A percentile compares a stretch with the other conserved stretches of the same genome.
phyloP scores from a whole-genome alignment of 208 protist genomes.

The Crithidia acanthocephali region DNA sequence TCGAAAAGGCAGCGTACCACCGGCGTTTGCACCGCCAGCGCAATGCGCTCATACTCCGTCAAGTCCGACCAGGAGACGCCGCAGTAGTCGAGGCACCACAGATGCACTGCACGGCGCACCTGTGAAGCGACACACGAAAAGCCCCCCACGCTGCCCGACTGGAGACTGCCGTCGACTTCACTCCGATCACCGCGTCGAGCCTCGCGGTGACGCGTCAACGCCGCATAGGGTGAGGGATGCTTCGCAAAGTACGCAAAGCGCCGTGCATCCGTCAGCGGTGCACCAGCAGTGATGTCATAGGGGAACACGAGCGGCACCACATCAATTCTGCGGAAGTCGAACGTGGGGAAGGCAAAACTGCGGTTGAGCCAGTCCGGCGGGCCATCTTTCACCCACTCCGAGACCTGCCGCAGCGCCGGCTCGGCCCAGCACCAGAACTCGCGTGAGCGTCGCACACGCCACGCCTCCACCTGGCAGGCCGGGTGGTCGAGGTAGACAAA shows the following conservation, averaged over 20 bases:
- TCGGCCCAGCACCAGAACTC: conserved; percentile 87
- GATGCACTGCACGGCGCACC: not conserved
- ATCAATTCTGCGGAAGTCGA: conserved; percentile 66
- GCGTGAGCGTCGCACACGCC: conserved; percentile 69
- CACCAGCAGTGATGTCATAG: conserved; percentile 52
- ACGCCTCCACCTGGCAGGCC: conserved; percentile 66
- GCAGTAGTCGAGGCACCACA: conserved; percentile 8
- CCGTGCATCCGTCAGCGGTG: conserved; percentile 47
- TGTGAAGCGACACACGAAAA: not conserved
- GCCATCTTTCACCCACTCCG: conserved; percentile 67
- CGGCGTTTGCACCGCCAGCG: conserved; percentile 17
- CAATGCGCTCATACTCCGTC: conserved; percentile 30
- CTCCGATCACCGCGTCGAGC: not conserved
- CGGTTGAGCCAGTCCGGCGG: conserved; percentile 59
- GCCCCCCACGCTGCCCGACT: not conserved
- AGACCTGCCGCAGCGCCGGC: conserved; percentile 72
- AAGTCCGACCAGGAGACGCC: conserved; percentile 12
- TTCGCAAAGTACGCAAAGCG: conserved; percentile 72
- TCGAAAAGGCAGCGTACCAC: conserved; percentile 22
- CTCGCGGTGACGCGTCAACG: not conserved
- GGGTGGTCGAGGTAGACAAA: conserved; percentile 86
- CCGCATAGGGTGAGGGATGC: conserved; percentile 41
- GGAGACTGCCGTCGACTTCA: not conserved
- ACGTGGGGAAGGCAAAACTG: conserved; percentile 65
- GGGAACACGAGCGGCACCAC: conserved; percentile 84